Base-by-base conservation (phyloP, 1,284 basidiomycete genomes). In the Clitocybe nebularis region DNA sequence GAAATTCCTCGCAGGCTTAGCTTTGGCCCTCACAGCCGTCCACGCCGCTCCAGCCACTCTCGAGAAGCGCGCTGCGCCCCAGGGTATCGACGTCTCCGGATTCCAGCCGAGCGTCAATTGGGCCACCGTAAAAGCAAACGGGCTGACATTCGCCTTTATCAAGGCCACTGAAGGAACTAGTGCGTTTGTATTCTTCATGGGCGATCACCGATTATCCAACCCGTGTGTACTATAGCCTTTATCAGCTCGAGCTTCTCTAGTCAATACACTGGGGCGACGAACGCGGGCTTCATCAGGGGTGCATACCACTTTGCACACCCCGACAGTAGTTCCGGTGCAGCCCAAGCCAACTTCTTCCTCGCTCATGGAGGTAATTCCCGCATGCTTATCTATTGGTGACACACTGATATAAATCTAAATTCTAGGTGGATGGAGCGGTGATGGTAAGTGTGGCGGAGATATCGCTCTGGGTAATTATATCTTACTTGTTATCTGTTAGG, bases 151-250 rank as follows among this genome's bases (percentile, higher is more conserved):
- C 51, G 78, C 68, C 7, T 83, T 71, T 55, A 82, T 85, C 71
- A 85, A 86, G 57, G 83, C 81, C 8, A 86, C 82, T 3, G 81
- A 86, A 56, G 79, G 79, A 10, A 82, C 75, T 2, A 21, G 51
- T 50, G 14, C 11, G 26, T 10, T 10, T 6, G 9, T 14, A 38
- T 2, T 24, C 35, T 8, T 19, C 24, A 13, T 39, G 23, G 14
- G 3, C 3, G 7, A n/a, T 20, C 4, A 19, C 13, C 5, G 19
- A 25, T 20, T n/a, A 10, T 24, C 9, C 2, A 20, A 4, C 10
- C n/a, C 8, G n/a, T n/a, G n/a, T n/a, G 14, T 25, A 17, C 4
- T 24, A 13, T 28, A 72, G 71, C 57, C 2, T 71, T 60, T 48
- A 55, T 19, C 2, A 64, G 63, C 52, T 60, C 74, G 0, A 44